Base-by-base conservation (phyloP, 2,329 filamentous ascomycete species). In the Metarhizium humberi region DNA sequence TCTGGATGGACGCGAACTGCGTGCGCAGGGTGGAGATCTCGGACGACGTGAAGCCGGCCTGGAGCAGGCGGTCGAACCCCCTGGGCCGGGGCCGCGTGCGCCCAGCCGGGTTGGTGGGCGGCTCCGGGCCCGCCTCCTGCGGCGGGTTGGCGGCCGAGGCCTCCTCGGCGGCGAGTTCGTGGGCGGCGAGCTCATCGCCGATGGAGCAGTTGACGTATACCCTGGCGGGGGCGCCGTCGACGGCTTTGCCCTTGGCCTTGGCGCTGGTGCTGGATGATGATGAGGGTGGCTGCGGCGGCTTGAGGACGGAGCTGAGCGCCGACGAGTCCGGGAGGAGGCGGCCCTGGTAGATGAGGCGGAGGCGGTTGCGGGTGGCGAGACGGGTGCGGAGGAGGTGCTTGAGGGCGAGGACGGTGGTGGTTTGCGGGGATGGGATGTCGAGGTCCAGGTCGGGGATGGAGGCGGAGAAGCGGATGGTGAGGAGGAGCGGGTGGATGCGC, bases 191-290 rank as follows among this genome's bases (percentile, higher is more conserved):
- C 30, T 81, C 76, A 68, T 89, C 85, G 54, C 91, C 91, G 56
- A 97, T 88, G 60, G 90, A 92, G 78, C 92, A 97, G 75, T 95
- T 95, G 58, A 97, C 86, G 69, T 95, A 96, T 64, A 95, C 81
- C 48, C 87, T 80, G 53, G 71, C 60, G 14, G 54, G 25, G 29
- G 38, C 3, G 53, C 49, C 54, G 46, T 52, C 55, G 5, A 85
- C 69, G 1, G 80, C 80, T 57, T 94, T 95, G 50, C 87, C 89
- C 64, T 71, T 71, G 20, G 63, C 59, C 58, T 66, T 63, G 58
- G 68, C 48, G 6, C 61, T 55, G 55, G 63, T 60, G 50, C 62
- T 55, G 36, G 25, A 55, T 51, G 34, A 34, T 34, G 7, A 16
- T 11, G 20, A 25, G 3, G 20, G 38, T 10, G 38, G 14, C 10